Evolutionary conservation across 176 grass and related monocot species (phyloP).

Genomic region (Carex pumila): DNA sequence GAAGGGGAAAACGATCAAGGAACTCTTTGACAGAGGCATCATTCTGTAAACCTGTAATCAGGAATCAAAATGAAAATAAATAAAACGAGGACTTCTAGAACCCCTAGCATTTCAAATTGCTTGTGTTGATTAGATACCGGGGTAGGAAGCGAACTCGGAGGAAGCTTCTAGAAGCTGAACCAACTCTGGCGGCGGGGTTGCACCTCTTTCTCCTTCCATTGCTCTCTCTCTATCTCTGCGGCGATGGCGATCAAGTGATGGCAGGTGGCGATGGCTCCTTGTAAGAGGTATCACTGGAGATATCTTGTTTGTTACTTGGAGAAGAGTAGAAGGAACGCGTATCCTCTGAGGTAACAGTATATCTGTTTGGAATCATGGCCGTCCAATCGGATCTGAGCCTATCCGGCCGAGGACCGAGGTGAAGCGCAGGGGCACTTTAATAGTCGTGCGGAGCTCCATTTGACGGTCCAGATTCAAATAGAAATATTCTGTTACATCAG

Average conservation of each 20-base stretch:
- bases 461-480: too few relatives aligned
- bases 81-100: not conserved
- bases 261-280: not conserved
- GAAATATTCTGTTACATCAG: too few relatives aligned
- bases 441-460: too few relatives aligned
- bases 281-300: not conserved
- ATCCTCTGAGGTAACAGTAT: too few relatives aligned
- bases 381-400: too few relatives aligned
- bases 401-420: too few relatives aligned
- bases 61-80: slow-evolving; percentile 7
- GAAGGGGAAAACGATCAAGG: slow-evolving; percentile 64
- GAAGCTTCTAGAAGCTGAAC: slow-evolving; percentile 46
- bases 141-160: slow-evolving; percentile 63
- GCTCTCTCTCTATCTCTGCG: not conserved
- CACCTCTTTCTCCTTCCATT: slow-evolving; percentile 32
- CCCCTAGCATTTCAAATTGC: not conserved
- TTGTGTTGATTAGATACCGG: slow-evolving; percentile 22
- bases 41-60: slow-evolving; percentile 43
- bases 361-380: too few relatives aligned
- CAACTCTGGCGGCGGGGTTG: slow-evolving; percentile 28
- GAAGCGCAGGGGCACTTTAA: too few relatives aligned
- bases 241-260: not conserved
- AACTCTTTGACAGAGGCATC: slow-evolving; percentile 69
- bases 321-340: not conserved
- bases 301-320: slow-evolving; percentile 1